phyloP scores from a whole-genome alignment of 208 protist genomes.

The Crithidia expoeki region DNA sequence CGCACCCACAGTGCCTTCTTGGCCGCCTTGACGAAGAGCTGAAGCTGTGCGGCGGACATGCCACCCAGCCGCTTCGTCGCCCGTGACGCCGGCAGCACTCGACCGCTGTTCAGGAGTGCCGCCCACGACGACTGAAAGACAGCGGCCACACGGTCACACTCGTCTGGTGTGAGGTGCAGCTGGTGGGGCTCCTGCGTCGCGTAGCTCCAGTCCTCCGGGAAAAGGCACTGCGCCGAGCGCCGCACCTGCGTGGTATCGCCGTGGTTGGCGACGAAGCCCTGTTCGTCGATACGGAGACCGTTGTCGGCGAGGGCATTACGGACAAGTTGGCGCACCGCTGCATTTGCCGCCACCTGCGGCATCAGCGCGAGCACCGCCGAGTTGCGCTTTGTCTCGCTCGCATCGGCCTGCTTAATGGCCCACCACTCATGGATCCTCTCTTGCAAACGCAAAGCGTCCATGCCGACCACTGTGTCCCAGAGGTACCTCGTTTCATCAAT shows the following conservation, averaged over 20 bases:
- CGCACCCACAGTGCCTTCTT: constrained; percentile 27
- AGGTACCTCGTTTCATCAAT: constrained; percentile 9
- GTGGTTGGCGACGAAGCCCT: constrained; percentile 29
- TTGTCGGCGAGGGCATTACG: constrained; percentile 18
- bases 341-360: constrained; percentile 27
- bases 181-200: constrained; percentile 22
- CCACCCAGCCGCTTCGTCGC: constrained; percentile 38
- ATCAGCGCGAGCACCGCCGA: constrained; percentile 28
- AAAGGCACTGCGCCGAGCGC: constrained; percentile 19
- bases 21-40: constrained; percentile 23
- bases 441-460: constrained; percentile 6
- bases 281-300: constrained; percentile 25
- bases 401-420: neutral
- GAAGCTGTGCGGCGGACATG: constrained; percentile 40
- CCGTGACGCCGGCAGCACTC: constrained; percentile 28
- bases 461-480: constrained; percentile 23
- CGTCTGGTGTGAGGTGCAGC: constrained; percentile 16
- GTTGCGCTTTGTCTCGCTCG: constrained; percentile 4
- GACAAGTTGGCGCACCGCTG: constrained; percentile 22
- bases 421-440: constrained; percentile 11
- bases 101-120: constrained; percentile 25
- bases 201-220: constrained; percentile 38
- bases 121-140: constrained; percentile 30
- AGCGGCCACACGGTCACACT: constrained; percentile 9
- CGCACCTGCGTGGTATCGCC: constrained; percentile 7